A percentile compares a stretch with the other conserved stretches of the same genome.
phyloP scores from a whole-genome alignment of 179 eudicot genomes.

The Silene noctiflora region DNA sequence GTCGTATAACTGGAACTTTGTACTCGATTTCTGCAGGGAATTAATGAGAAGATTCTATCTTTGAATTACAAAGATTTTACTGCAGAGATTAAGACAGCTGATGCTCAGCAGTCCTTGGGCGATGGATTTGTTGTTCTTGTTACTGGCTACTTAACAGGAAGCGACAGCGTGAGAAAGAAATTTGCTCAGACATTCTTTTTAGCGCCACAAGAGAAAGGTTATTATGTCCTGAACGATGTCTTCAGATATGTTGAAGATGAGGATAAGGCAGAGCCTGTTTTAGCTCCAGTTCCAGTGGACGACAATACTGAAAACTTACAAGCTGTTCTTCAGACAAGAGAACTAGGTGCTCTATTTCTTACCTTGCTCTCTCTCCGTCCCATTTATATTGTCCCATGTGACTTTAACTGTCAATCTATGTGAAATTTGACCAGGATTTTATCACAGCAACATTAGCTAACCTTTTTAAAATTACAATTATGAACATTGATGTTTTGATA shows the following conservation, averaged over 20 bases:
- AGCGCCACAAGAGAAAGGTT: conserved; percentile 76
- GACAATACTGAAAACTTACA: conserved; percentile 29
- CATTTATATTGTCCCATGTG: background rate
- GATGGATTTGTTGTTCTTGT: conserved; percentile 64
- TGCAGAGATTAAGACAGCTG: conserved; percentile 67
- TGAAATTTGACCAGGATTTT: background rate
- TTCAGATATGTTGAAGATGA: conserved; percentile 57
- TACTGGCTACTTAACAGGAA: conserved; percentile 70
- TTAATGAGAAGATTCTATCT: conserved; percentile 57
- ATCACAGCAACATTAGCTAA: background rate
- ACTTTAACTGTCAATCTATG: background rate
- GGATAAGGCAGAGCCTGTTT: conserved; percentile 21
- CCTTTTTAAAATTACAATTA: background rate
- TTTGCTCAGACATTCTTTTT: conserved; percentile 69
- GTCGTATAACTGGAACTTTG: background rate
- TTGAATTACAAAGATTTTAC: conserved; percentile 44
- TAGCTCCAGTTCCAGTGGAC: conserved; percentile 27
- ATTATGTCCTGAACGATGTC: conserved; percentile 64
- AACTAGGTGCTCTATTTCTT: conserved; percentile 26
- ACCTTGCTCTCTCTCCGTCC: background rate
- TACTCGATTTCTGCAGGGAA: conserved; percentile 42
- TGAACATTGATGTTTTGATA: background rate
- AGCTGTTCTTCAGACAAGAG: conserved; percentile 27
- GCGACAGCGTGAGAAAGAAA: conserved; percentile 44
- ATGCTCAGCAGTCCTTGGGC: conserved; percentile 63